Percentiles rank a stretch among this genome's conserved stretches.
Evolutionary conservation across 2,329 filamentous ascomycete species (phyloP).

Genomic region (Ceratocystis destructans): DNA sequence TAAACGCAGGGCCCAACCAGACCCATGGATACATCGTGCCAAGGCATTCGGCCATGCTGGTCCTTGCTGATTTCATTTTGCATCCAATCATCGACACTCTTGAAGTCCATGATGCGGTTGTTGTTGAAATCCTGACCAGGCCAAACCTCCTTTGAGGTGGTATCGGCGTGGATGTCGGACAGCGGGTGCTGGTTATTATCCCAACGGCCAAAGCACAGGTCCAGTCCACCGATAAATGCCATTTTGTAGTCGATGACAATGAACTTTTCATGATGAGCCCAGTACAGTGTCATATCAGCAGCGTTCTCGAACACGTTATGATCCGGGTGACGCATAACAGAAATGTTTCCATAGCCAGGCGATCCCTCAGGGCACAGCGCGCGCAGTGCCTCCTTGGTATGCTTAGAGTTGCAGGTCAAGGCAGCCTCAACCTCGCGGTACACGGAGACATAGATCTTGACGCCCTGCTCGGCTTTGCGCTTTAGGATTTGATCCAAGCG

Average conservation of each 20-base stretch:
- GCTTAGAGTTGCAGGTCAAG: slow-evolving; percentile 79
- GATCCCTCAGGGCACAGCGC: slow-evolving; percentile 67
- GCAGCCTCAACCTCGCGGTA: slow-evolving; percentile 79
- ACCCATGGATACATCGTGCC: slow-evolving; percentile 92
- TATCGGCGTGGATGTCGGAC: slow-evolving; percentile 75
- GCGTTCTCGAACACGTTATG: slow-evolving; percentile 91
- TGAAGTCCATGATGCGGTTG: slow-evolving; percentile 90
- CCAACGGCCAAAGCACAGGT: slow-evolving; percentile 93
- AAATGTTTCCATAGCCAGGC: slow-evolving; percentile 78
- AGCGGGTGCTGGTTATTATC: slow-evolving; percentile 75
- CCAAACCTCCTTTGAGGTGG: slow-evolving; percentile 71
- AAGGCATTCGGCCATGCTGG: slow-evolving; percentile 90
- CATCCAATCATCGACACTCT: slow-evolving; percentile 83
- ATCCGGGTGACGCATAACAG: slow-evolving; percentile 79
- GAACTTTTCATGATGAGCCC: slow-evolving; percentile 97
- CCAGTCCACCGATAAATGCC: slow-evolving; percentile 87
- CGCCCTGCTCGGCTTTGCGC: slow-evolving; percentile 75
- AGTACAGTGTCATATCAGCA: slow-evolving; percentile 93
- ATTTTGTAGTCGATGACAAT: slow-evolving; percentile 84
- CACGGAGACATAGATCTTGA: slow-evolving; percentile 86
- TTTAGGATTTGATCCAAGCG: slow-evolving; percentile 78
- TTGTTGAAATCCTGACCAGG: slow-evolving; percentile 98
- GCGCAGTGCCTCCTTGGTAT: slow-evolving; percentile 78
- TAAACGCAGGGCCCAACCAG: slow-evolving; percentile 80
- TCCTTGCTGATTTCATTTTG: slow-evolving; percentile 83